phyloP scores from a whole-genome alignment of 2,329 filamentous ascomycete genomes.

The Coleophoma cylindrospora region DNA sequence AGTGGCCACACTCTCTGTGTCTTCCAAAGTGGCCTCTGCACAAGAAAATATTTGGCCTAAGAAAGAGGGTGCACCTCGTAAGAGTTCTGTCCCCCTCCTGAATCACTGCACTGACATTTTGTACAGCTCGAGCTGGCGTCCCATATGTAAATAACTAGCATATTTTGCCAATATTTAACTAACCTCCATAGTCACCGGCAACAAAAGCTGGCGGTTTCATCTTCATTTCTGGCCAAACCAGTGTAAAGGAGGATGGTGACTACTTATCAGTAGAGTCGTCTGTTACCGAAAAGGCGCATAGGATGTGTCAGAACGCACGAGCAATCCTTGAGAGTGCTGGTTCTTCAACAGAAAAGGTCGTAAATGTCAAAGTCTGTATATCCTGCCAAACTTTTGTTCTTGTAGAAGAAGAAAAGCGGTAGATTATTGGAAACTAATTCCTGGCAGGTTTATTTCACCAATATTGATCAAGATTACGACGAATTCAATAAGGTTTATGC shows the following conservation, averaged over 20 bases:
- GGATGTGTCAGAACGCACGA: conserved; percentile 1
- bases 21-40: not conserved
- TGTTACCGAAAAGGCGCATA: not conserved
- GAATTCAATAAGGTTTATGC: not conserved
- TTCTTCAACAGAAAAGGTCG: not conserved
- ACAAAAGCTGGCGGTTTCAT: not conserved
- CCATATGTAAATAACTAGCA: not conserved
- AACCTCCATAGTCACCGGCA: not conserved
- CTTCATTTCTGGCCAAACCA: not conserved
- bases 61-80: not conserved
- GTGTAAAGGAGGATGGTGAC: not conserved
- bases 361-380: conserved; percentile 1
- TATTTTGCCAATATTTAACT: not conserved
- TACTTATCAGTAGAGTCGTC: not conserved
- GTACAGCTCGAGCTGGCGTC: not conserved
- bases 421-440: not conserved
- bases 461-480: not conserved
- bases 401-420: not conserved
- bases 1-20: not conserved
- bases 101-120: not conserved
- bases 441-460: not conserved
- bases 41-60: not conserved
- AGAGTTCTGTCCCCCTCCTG: not conserved
- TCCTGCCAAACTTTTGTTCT: not conserved
- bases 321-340: not conserved